Base-by-base conservation (phyloP, 2,329 filamentous ascomycete species). In the Colletotrichum coccodes region DNA sequence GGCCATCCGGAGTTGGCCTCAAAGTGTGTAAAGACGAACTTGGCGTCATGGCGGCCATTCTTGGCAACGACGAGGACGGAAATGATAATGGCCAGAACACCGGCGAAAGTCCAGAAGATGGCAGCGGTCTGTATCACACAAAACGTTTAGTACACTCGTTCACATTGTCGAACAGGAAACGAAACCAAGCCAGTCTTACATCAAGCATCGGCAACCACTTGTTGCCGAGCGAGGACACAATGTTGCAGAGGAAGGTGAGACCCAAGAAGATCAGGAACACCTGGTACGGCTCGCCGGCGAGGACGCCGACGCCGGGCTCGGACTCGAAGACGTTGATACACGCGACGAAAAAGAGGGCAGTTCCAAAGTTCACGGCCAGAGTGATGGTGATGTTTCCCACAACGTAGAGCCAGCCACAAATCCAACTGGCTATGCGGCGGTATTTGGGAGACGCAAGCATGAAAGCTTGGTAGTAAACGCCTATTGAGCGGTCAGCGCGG, bases 371-470 rank as follows among this genome's bases (percentile, higher is more conserved):
- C 76, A 94, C 92, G n/a, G 91, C 88, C n/a, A 94, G 84, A 0
- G 92, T 94, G 73, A 95, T 95, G 72, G 91, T 94, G 78, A 94
- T 91, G 80, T 94, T 94, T 67, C 93, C 93, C 59, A 94, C 89
- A 21, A 93, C 87, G 76, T 92, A 94, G 26, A 91, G 83, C 92
- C 92, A 94, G 69, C 92, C 92, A 72, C 90, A 92, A 70, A 92
- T 88, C 88, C 90, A 94, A 36, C 90, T 90, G 18, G 90, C 84
- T 18, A 92, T 80, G 47, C 86, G 87, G 60, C 91, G 89, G 81
- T 87, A 91, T 18, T 78, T 79, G 30, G 85, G 77, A 21, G 90
- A 85, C 0, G 91, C 86, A 16, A 94, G 86, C 89, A 93, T 93
- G 76, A 92, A 94, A 6, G 91, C 90, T 81, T 93, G 91, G 78